Evolutionary conservation across 768 basidiomycete genomes (phyloP).

Genomic region (Lactarius vividus): DNA sequence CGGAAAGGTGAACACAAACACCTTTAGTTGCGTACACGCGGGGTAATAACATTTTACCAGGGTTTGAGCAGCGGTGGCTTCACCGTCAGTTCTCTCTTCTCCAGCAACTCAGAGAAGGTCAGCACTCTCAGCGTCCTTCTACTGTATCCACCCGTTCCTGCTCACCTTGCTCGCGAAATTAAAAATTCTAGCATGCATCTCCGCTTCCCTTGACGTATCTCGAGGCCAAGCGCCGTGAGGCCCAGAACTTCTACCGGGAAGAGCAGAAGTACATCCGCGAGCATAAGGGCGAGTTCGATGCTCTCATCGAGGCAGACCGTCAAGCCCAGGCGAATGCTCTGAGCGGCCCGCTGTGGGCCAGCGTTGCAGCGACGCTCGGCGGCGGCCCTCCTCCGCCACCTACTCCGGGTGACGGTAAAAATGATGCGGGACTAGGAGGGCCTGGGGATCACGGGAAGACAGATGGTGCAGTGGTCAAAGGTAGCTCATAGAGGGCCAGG

Average conservation of each 20-base stretch:
- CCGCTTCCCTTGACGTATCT: constrained; percentile 49
- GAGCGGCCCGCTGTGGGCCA: constrained; percentile 40
- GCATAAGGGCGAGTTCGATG: constrained; percentile 51
- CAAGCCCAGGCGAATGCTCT: constrained; percentile 49
- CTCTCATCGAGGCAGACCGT: constrained; percentile 49
- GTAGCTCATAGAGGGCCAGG: constrained; percentile 11
- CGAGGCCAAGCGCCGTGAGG: constrained; percentile 50
- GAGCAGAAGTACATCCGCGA: constrained; percentile 51
- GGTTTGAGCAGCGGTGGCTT: constrained; percentile 41
- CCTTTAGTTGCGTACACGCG: not conserved
- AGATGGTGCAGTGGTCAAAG: constrained; percentile 1
- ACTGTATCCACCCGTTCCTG: not conserved
- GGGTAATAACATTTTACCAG: constrained; percentile 32
- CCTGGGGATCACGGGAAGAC: not conserved
- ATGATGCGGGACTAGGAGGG: not conserved
- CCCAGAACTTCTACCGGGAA: constrained; percentile 50
- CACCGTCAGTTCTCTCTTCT: constrained; percentile 47
- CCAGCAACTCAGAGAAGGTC: constrained; percentile 36
- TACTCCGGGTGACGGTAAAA: constrained; percentile 12
- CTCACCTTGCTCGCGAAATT: constrained; percentile 20
- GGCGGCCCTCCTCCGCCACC: constrained; percentile 21
- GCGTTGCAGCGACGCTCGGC: constrained; percentile 16
- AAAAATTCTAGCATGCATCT: constrained; percentile 28
- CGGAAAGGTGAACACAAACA: constrained; percentile 17
- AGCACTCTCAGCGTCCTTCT: constrained; percentile 4